These are phyloP conservation scores for Silene vulgaris DNA, from an alignment of 179 eudicot genomes.

Conservation along the genomic window DNA sequence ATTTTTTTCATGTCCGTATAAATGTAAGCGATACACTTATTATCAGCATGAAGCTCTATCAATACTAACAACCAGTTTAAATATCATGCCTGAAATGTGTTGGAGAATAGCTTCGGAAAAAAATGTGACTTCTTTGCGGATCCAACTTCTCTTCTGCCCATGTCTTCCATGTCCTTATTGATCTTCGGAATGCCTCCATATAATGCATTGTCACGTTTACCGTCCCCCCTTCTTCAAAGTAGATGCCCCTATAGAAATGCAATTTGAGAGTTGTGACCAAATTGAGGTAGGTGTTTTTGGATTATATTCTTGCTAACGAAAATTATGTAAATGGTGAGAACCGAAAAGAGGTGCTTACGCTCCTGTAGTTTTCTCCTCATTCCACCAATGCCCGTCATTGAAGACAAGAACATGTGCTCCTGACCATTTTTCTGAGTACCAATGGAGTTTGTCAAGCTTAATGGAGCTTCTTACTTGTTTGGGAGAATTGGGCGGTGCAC, in stretches of 20 bases:
- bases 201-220: constrained; percentile 66
- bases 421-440: constrained; percentile 59
- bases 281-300: no score
- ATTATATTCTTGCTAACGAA: no score
- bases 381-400: constrained; percentile 96
- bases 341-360: constrained; percentile 30
- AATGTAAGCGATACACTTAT: constrained; percentile 17
- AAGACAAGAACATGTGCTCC: constrained; percentile 62
- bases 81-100: constrained; percentile 60
- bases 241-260: constrained; percentile 30
- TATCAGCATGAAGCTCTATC: background rate
- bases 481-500: constrained; percentile 49
- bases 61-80: constrained; percentile 7
- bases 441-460: constrained; percentile 64
- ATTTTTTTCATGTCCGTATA: constrained; percentile 8
- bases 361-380: constrained; percentile 55
- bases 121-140: constrained; percentile 39
- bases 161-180: constrained; percentile 52
- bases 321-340: background rate
- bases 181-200: constrained; percentile 63
- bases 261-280: no score
- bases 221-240: constrained; percentile 59
- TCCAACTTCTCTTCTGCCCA: constrained; percentile 52
- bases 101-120: constrained; percentile 77
- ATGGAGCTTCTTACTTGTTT: constrained; percentile 43